These are phyloP conservation scores for Chaetoceros muelleri DNA, from an alignment of 108 stramenopile species.

Conservation along the genomic window DNA sequence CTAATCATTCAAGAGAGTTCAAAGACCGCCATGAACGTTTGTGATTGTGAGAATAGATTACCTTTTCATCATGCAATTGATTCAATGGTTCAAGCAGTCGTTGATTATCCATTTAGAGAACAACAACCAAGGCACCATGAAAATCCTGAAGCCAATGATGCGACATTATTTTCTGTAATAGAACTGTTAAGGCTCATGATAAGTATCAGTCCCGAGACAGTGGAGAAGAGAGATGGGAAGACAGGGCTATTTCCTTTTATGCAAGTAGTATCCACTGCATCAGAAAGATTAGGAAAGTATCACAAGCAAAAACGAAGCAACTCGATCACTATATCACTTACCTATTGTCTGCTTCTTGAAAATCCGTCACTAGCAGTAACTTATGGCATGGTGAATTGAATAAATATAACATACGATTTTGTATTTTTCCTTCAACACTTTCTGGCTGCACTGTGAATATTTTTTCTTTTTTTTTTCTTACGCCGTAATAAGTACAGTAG, in stretches of 20 bases:
- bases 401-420: too few species aligned
- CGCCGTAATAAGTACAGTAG: too few species aligned
- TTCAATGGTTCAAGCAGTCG: constrained; percentile 28
- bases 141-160: constrained; percentile 4
- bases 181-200: constrained; percentile 31
- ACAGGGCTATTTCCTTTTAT: constrained; percentile 51
- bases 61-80: constrained; percentile 55
- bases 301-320: not conserved
- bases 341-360: not conserved
- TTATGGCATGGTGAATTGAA: too few species aligned
- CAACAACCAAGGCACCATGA: constrained; percentile 12
- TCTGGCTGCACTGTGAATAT: too few species aligned
- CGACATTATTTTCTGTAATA: constrained; percentile 18
- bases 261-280: constrained; percentile 39
- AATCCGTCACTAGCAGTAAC: not conserved
- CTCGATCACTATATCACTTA: not conserved
- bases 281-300: constrained; percentile 3
- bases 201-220: constrained; percentile 31
- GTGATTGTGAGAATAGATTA: constrained; percentile 31
- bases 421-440: too few species aligned
- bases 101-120: constrained; percentile 22
- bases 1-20: constrained; percentile 39
- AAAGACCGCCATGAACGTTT: constrained; percentile 10
- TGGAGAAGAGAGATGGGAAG: constrained; percentile 35
- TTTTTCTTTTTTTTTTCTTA: too few species aligned